Evolutionary conservation across 139 green algal genomes (phyloP).

Genomic region (Penium margaritaceum): DNA sequence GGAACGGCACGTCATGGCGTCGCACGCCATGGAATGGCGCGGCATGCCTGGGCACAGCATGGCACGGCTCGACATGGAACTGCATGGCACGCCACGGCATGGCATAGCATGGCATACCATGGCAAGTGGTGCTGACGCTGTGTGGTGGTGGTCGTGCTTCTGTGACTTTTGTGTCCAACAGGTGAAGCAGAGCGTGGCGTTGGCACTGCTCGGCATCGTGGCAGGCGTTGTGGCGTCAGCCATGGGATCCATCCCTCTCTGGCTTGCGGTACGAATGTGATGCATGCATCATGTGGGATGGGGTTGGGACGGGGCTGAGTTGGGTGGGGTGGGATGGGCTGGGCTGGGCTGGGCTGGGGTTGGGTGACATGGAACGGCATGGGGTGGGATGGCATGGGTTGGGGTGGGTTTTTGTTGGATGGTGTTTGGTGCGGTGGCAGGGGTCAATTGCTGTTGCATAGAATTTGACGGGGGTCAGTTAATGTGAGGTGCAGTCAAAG

Average conservation of each 20-base stretch:
- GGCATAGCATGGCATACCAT: background rate
- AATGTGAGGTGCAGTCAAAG: too few species aligned
- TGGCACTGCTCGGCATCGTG: slow-evolving; percentile 38
- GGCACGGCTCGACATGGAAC: too few species aligned
- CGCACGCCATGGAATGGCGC: too few species aligned
- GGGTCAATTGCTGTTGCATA: background rate
- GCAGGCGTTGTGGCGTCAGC: slow-evolving; percentile 25
- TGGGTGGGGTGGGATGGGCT: too few species aligned
- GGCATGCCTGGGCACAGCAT: background rate
- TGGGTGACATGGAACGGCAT: too few species aligned
- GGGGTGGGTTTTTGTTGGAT: background rate
- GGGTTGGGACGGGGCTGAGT: too few species aligned
- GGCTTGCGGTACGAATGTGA: slow-evolving; percentile 44
- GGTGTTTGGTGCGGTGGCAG: background rate
- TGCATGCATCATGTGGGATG: too few species aligned
- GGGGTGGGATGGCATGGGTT: background rate
- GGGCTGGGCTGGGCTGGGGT: too few species aligned
- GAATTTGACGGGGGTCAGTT: too few species aligned
- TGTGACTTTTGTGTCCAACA: background rate
- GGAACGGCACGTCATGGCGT: too few species aligned
- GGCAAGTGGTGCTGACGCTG: background rate
- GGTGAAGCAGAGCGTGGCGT: slow-evolving; percentile 33
- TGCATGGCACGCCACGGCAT: background rate
- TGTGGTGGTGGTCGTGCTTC: background rate
- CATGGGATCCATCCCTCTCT: slow-evolving; percentile 38